Evolutionary conservation across 208 protist species (phyloP), one percentile per base, ranked within the genome.

Genomic region (Leishmania lainsoni): DNA sequence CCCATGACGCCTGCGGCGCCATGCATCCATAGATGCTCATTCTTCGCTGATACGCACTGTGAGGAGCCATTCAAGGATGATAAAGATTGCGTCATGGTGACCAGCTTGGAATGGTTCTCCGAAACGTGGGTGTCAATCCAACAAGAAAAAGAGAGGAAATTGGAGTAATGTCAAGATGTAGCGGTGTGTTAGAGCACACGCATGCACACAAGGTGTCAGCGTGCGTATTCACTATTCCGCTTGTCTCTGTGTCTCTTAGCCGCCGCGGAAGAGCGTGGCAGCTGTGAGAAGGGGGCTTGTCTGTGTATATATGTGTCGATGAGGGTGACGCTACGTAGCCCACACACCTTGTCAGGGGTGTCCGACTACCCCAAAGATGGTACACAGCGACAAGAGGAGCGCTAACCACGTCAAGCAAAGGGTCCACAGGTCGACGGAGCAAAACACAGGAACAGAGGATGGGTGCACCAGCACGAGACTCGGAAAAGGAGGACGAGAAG

Each of bases 21-120:
- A 83, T 97, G 94, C 85, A 94, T 90, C 89, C 90, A 96, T 26
- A 90, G 89, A 69, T 83, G 81, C 65, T 90, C 87, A 4, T 61
- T 76, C 56, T 82, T 71, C 51, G 58, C 48, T 58, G 71, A 76
- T 63, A 35, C 35, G 20, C 65, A 14, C 22, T 49, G 68, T 17
- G 63, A 76, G 39, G 68, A 73, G 52, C 26, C 17, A 20, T 2
- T 72, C 35, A 73, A 42, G 14, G 78, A 58, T 12, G 73, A 49
- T 48, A 59, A 17, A 48, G 48, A 39, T 5, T 66, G 66, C 56
- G 69, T 29, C 75, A 52, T 65, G 22, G 74, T 42, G 35, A 52
- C 3, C 8, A 72, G 39, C 35, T n/a, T 72, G 42, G 3, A 32
- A n/a, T 29, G 45, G 35, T 32, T 51, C 42, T 51, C 22, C 5